Evolutionary conservation across 352 stramenopile species (phyloP).

Genomic region (Pythium myriotylum): DNA sequence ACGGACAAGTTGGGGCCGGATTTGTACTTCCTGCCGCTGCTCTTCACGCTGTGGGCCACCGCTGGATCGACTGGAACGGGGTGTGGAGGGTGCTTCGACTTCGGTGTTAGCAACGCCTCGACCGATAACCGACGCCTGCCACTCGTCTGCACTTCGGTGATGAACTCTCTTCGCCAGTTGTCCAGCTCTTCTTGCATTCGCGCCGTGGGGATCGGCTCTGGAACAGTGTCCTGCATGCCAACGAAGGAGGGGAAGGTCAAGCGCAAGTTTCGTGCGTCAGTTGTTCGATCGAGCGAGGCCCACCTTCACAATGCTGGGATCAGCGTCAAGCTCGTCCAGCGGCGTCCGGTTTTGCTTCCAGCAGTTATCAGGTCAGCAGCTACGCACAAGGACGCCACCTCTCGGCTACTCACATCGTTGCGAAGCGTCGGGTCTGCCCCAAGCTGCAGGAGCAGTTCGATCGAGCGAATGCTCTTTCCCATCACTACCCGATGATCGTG

Average conservation of each 20-base stretch:
- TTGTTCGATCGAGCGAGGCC: neutral
- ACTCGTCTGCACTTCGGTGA: conserved; percentile 23
- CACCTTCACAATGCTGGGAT: conserved; percentile 36
- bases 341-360: conserved; percentile 67
- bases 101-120: conserved; percentile 13
- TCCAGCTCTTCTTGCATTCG: conserved; percentile 28
- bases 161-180: conserved; percentile 27
- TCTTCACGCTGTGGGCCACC: neutral
- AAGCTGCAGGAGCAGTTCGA: conserved; percentile 63
- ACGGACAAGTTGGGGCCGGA: conserved; percentile 1
- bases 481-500: conserved; percentile 19
- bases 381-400: neutral
- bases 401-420: conserved; percentile 52
- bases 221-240: conserved; percentile 22
- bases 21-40: conserved; percentile 12
- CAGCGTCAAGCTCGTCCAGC: conserved; percentile 58
- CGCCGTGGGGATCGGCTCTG: conserved; percentile 27
- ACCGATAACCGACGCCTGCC: conserved; percentile 8
- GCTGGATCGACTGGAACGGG: neutral
- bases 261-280: no score
- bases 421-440: conserved; percentile 56
- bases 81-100: neutral
- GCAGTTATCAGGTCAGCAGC: neutral
- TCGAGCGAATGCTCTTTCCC: conserved; percentile 55
- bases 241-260: neutral